phyloP scores from a whole-genome alignment of 2,329 filamentous ascomycete species.

The Paecilomyces fulvus region DNA sequence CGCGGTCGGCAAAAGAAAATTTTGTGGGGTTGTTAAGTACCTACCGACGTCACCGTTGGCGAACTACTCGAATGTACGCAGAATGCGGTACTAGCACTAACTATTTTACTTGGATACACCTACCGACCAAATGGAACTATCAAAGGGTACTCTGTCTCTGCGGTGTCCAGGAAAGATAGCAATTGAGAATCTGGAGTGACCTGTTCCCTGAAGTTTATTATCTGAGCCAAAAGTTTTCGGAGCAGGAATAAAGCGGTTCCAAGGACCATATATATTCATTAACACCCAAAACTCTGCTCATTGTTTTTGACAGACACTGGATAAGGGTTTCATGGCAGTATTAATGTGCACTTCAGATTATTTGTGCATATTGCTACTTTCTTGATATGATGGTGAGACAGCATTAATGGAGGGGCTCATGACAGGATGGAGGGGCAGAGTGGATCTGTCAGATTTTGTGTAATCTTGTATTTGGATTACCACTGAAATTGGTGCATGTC shows the following conservation, averaged over 20 bases:
- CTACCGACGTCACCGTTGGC: not conserved
- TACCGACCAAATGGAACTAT: not conserved
- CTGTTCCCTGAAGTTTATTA: not conserved
- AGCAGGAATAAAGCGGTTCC: not conserved
- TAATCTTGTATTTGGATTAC: no score
- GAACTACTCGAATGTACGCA: not conserved
- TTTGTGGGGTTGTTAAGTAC: not conserved
- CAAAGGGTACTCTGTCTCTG: not conserved
- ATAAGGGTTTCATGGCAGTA: not conserved
- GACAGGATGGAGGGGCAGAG: not conserved
- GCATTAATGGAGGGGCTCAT: not conserved
- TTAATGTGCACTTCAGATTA: no score
- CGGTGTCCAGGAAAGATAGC: no score
- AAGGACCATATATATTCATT: no score
- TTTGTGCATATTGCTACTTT: no score
- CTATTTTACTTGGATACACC: not conserved
- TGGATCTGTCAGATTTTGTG: not conserved
- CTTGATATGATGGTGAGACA: no score
- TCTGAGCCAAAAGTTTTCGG: not conserved
- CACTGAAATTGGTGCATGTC: no score
- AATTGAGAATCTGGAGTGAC: not conserved
- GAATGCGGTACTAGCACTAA: not conserved
- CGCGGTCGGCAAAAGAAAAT: not conserved
- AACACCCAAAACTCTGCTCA: no score
- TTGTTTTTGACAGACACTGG: not conserved